A percentile compares a stretch with the other conserved stretches of the same genome.
Evolutionary conservation across 768 basidiomycete species (phyloP).

Genomic region (Mrakia gelida): DNA sequence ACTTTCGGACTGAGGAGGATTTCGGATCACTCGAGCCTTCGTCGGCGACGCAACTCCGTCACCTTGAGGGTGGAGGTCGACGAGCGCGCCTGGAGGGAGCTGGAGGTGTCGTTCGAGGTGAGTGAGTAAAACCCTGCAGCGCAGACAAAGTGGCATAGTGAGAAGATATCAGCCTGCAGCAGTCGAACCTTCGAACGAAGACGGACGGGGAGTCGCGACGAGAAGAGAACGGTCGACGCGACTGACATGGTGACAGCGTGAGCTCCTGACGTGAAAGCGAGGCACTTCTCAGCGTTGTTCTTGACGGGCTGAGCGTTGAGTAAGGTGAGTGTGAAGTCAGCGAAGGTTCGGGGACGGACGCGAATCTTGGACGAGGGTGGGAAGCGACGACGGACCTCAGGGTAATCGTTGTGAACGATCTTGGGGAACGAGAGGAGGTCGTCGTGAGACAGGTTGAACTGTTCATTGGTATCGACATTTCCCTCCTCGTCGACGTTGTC

Average conservation of each 20-base stretch:
- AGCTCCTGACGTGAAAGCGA: constrained; percentile 2
- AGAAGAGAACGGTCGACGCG: not conserved
- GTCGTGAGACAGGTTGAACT: constrained; percentile 19
- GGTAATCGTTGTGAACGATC: constrained; percentile 23
- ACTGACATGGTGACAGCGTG: constrained; percentile 4
- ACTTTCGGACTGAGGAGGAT: constrained; percentile 18
- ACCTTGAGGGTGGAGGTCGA: constrained; percentile 19
- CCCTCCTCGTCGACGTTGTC: constrained; percentile 29
- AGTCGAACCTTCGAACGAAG: too few species aligned
- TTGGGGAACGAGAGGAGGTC: constrained; percentile 18
- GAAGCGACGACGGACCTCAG: not conserved
- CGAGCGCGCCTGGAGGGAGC: constrained; percentile 5
- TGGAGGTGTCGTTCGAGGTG: constrained; percentile 24
- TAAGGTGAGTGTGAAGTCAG: too few species aligned
- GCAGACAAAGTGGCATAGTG: too few species aligned
- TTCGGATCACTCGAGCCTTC: constrained; percentile 31
- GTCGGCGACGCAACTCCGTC: constrained; percentile 10
- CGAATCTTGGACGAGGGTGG: too few species aligned
- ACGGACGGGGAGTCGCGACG: not conserved
- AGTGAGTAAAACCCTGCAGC: constrained; percentile 1
- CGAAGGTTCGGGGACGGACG: too few species aligned
- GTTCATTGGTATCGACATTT: constrained; percentile 22
- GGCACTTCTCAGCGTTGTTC: not conserved
- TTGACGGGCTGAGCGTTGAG: not conserved
- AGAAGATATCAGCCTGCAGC: too few species aligned